phyloP scores from a whole-genome alignment of 345 rosid species.

The Linum tenue region DNA sequence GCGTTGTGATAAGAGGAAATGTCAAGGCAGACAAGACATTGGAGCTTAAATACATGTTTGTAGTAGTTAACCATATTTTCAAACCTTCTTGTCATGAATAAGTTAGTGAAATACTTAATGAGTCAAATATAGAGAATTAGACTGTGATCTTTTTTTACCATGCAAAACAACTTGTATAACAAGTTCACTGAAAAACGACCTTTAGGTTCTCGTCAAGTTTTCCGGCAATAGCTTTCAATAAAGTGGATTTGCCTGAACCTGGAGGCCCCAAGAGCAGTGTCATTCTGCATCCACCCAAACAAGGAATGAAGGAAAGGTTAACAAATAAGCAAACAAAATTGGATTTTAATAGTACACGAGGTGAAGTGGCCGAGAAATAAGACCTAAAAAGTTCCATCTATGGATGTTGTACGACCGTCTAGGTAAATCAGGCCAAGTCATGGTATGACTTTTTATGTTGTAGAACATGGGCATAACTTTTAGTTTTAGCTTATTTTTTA shows the following conservation, averaged over 20 bases:
- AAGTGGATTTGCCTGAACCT: constrained; percentile 78
- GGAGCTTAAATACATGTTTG: no score
- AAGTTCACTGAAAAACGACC: constrained; percentile 35
- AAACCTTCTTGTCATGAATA: neutral
- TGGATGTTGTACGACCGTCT: no score
- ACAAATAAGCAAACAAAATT: neutral
- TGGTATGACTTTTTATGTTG: no score
- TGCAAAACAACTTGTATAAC: no score
- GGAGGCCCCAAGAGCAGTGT: constrained; percentile 92
- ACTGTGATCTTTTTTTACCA: no score
- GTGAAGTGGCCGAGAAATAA: constrained; percentile 8
- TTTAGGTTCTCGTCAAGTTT: constrained; percentile 51
- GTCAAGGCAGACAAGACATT: no score
- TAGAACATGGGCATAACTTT: no score
- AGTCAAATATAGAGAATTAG: no score
- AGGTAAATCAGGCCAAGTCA: no score
- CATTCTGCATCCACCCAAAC: constrained; percentile 45
- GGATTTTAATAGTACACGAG: neutral
- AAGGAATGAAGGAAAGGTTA: neutral
- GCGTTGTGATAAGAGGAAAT: neutral
- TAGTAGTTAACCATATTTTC: no score
- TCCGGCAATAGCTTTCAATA: constrained; percentile 76
- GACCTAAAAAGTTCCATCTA: neutral
- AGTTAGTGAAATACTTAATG: no score
- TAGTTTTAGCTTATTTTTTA: no score